phyloP scores from a whole-genome alignment of 305 asterid species.

The Fraxinus ornus region DNA sequence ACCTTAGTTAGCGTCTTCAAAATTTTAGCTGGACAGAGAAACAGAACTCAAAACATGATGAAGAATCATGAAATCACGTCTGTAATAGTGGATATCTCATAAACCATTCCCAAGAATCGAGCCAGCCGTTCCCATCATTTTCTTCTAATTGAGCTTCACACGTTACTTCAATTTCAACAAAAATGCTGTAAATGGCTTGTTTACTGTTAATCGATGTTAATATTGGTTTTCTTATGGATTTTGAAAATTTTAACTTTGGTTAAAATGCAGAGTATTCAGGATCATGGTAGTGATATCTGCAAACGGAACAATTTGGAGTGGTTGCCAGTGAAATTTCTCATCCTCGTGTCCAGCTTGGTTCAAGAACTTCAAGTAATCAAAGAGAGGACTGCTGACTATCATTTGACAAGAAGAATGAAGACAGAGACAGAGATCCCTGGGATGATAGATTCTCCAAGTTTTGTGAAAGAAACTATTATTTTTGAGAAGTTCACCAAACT shows the following conservation, averaged over 20 bases:
- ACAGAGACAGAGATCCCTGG: slow-evolving; percentile 32
- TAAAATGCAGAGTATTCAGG: slow-evolving; percentile 58
- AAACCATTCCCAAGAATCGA: not conserved
- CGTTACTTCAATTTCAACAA: not conserved
- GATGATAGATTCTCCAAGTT: slow-evolving; percentile 30
- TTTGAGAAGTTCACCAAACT: slow-evolving; percentile 48
- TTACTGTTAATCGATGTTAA: not conserved
- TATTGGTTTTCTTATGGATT: not conserved
- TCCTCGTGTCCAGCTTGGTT: slow-evolving; percentile 68
- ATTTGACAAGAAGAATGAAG: slow-evolving; percentile 36
- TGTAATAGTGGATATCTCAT: not conserved
- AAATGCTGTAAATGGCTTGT: not conserved
- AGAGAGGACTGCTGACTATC: slow-evolving; percentile 44
- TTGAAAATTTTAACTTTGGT: slow-evolving; percentile 23
- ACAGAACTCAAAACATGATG: not conserved
- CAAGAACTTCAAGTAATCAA: slow-evolving; percentile 67
- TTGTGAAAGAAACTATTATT: slow-evolving; percentile 35
- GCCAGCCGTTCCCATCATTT: not conserved
- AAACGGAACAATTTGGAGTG: slow-evolving; percentile 43
- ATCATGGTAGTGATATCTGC: slow-evolving; percentile 51
- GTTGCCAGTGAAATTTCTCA: slow-evolving; percentile 68
- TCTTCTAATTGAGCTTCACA: not conserved
- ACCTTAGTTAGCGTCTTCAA: not conserved
- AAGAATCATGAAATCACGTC: not conserved
- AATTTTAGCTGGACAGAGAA: not conserved